Conservation (phyloP, 2,329 filamentous ascomycete genomes). For the Ascocoryne sarcoides region DNA sequence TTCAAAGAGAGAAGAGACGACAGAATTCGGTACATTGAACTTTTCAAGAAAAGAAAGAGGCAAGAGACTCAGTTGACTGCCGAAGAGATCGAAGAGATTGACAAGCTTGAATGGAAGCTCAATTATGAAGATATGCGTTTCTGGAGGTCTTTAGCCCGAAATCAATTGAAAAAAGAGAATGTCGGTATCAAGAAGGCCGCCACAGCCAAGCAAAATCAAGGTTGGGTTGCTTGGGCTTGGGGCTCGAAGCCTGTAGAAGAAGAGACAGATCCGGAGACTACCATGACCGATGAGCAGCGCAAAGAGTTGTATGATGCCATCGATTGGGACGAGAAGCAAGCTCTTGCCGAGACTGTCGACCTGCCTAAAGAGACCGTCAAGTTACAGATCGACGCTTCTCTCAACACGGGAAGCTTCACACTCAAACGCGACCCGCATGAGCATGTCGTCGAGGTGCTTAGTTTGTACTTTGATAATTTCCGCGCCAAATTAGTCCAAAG, state of each 20-base stretch:
- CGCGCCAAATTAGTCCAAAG: constrained; percentile 82
- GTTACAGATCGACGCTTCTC: constrained; percentile 80
- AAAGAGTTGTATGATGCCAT: constrained; percentile 97
- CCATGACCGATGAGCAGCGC: constrained; percentile 91
- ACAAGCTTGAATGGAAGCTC: constrained; percentile 75
- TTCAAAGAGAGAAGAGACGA: constrained; percentile 90
- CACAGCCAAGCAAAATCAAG: constrained; percentile 57
- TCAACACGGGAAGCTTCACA: constrained; percentile 95
- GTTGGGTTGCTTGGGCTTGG: constrained; percentile 91
- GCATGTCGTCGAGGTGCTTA: constrained; percentile 72
- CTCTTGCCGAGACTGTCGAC: constrained; percentile 79
- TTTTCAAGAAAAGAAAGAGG: constrained; percentile 87
- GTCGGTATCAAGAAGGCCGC: constrained; percentile 70
- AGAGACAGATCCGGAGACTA: constrained; percentile 63
- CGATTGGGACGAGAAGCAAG: constrained; percentile 95
- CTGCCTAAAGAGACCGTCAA: constrained; percentile 86
- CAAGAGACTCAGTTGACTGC: constrained; percentile 58
- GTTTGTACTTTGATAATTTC: constrained; percentile 90
- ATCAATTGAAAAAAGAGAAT: constrained; percentile 91
- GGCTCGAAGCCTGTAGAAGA: constrained; percentile 58
- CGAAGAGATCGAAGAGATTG: constrained; percentile 64
- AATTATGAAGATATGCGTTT: constrained; percentile 94
- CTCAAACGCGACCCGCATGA: constrained; percentile 77
- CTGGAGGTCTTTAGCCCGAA: constrained; percentile 89
- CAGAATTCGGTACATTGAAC: constrained; percentile 75